Evolutionary conservation across 2,329 filamentous ascomycete species (phyloP), one percentile per base, ranked within the genome.

Genomic region (Exophiala lecanii-corni): DNA sequence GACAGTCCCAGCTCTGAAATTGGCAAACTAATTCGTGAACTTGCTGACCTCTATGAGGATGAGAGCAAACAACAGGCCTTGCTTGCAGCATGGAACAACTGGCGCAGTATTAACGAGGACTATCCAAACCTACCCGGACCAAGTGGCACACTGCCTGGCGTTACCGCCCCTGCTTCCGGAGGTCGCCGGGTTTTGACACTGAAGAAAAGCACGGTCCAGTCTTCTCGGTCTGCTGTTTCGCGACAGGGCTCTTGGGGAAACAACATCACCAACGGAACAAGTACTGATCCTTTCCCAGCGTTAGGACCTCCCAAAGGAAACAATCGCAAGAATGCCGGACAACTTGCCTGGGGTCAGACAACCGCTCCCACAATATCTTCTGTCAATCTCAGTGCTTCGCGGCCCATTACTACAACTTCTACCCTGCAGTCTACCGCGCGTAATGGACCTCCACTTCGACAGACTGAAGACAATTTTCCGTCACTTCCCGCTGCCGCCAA

Each of bases 101-200:
- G 91, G 87, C 86, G 87, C 35, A 89, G 89, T 26, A 92, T 94
- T 66, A 94, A 94, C 54, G 89, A 96, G 64, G 89, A 96, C 62
- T 97, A 96, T 55, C 91, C 91, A 0, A 87, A 86, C 2, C 71
- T 97, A 1, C 89, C 91, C 1, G 84, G 84, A 0, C 75, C 86
- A 1, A 76, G 78, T 41, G 83, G 84, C 38, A 78, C 83, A 65
- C 74, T 81, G 26, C 81, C 82, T 18, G 69, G 68, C 3, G 61
- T 63, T 55, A 66, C 62, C 45, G 72, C 74, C 25, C 80, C 80
- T 63, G 51, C 70, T 61, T 32, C 39, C n/a, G 86, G 74, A 0
- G 78, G 78, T 0, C 70, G 64, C 63, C 45, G 78, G 63, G 69
- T 91, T 50, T 61, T 89, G 61, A 77, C 79, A 56, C 62, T 84